Base-by-base conservation (phyloP, 768 basidiomycete genomes). In the Boletus subcaerulescens region DNA sequence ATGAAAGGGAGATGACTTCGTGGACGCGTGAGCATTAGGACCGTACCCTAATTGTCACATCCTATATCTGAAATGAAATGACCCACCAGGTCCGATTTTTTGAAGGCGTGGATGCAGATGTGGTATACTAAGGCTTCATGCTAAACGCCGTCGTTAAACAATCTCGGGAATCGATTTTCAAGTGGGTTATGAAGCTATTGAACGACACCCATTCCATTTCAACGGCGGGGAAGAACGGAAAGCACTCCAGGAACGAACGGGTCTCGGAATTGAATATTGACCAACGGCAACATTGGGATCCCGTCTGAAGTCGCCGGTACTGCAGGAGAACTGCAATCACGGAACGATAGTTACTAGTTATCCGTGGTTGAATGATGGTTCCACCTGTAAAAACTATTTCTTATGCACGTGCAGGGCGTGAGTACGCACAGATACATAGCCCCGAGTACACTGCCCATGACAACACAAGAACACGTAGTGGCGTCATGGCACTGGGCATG, bases 381-480 rank as follows among this genome's bases (percentile, higher is more conserved):
- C 35, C 48, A 35, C 45, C 33, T 20, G 32, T 51, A 38, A 55
- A 50, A 41, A 15, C 32, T 32, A n/a, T 63, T 61, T 66, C 64
- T 55, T 58, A 57, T 68, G 52, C 29, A 9, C 29, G 11, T n/a
- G 17, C 50, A 47, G 46, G 35, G 44, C 47, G 52, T 24, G 63
- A 40, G 50, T 56, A 57, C 63, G 58, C 63, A 65, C 56, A 46
- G 43, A 48, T 41, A 43, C 52, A 51, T 50, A 50, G 57, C 65
- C 65, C 66, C 68, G 66, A 63, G 44, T 32, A 49, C 49, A 57
- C 48, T 52, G 44, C 49, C 7, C 44, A 56, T 50, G 54, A 46
- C 48, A 48, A 46, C 18, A 56, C 33, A 24, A 53, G 33, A 65
- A 62, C 63, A 65, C 36, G 60, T 59, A 58, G 66, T 56, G 58